Base-by-base conservation (phyloP, 2,329 filamentous ascomycete species). In the Lachnellula hyalina region DNA sequence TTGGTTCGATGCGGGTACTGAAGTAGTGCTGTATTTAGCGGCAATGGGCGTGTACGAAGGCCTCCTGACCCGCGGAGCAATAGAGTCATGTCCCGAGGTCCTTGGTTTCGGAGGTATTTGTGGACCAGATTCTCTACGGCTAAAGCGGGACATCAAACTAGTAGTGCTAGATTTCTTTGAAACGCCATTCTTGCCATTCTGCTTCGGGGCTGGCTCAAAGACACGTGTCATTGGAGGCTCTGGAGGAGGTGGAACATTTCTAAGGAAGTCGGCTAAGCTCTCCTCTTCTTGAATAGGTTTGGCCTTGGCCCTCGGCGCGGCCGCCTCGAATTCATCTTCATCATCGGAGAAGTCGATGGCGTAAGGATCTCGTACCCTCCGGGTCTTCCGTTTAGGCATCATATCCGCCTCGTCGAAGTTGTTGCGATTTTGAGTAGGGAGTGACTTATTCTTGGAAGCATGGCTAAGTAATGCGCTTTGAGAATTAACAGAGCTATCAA, bases 361-460 rank as follows among this genome's bases (percentile, higher is more conserved):
- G 62, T 97, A 97, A 0, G 93, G 94, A 65, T 99, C 94, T 54
- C 83, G 88, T 50, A 91, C 83, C 28, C 90, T 84, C 46, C 86
- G 82, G 45, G 86, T 89, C 66, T 89, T 96, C 52, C 88, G 83
- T 63, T 83, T 81, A 5, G 89, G 86, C 68, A 84, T 79, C 70
- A 77, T 77, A 48, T 68, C 65, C 36, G 65, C 63, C 21, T 67
- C 64, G 9, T 65, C 65, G 36, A 65, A 63, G 12, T 59, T 55
- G 17, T 58, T 60, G 23, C 19, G 45, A 12, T 38, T 54, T n/a
- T 62, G 59, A n/a, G 32, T 35, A 11, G 57, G 57, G 3, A 52
- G 32, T 11, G 59, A 48, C 49, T 60, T 80, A 75, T 63, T 65
- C 21, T 63, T 61, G 5, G 69, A 67, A 0, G 68, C 63, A 49